Evolutionary conservation across 441 rosid species (phyloP).

Genomic region (Gossypium trilobum): DNA sequence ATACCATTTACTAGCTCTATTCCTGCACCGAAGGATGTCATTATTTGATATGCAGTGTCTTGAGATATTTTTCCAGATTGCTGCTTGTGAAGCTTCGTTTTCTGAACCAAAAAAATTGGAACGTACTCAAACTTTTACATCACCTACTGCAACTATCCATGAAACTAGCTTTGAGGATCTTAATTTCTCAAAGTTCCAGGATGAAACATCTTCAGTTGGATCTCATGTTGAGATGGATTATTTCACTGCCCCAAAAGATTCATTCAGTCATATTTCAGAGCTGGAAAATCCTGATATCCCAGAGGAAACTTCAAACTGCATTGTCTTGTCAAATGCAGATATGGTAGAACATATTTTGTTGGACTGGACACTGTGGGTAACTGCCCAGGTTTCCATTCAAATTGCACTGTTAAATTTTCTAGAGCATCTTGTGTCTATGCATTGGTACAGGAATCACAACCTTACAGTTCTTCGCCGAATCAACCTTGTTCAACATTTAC

Average conservation of each 20-base stretch:
- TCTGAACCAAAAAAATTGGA: slow-evolving; percentile 81
- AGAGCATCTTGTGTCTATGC: slow-evolving; percentile 98
- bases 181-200: slow-evolving; percentile 72
- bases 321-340: slow-evolving; percentile 93
- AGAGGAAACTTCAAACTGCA: slow-evolving; percentile 92
- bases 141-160: slow-evolving; percentile 47
- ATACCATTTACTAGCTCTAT: slow-evolving; percentile 93
- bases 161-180: slow-evolving; percentile 82
- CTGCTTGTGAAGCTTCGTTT: slow-evolving; percentile 99
- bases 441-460: slow-evolving; percentile 99
- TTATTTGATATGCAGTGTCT: slow-evolving; percentile 95
- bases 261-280: slow-evolving; percentile 93
- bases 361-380: slow-evolving; percentile 99
- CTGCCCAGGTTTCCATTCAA: slow-evolving; percentile 84
- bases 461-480: slow-evolving; percentile 88
- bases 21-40: slow-evolving; percentile 81
- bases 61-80: slow-evolving; percentile 92
- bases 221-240: slow-evolving; percentile 96
- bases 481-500: slow-evolving; percentile 90
- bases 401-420: slow-evolving; percentile 90
- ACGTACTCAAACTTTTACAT: slow-evolving; percentile 28
- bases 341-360: slow-evolving; percentile 99
- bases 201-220: slow-evolving; percentile 79
- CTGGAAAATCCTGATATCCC: slow-evolving; percentile 71
- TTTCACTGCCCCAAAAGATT: slow-evolving; percentile 81